phyloP scores from a whole-genome alignment of 1,139 yeast genomes.

The Blastobotrys niveus region DNA sequence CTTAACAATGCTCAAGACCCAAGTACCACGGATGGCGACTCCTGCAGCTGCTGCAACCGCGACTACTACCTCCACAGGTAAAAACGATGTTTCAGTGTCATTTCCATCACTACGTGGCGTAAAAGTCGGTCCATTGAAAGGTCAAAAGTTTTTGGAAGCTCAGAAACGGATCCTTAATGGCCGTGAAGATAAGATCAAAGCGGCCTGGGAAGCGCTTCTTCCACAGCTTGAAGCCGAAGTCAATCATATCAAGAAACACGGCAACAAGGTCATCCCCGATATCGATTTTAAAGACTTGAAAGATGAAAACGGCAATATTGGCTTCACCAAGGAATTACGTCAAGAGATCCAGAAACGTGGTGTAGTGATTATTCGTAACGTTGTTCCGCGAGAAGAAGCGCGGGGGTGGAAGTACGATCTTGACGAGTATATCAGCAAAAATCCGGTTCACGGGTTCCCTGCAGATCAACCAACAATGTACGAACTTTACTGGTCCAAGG shows the following conservation, averaged over 20 bases:
- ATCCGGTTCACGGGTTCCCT: constrained; percentile 27
- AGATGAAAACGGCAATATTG: constrained; percentile 10
- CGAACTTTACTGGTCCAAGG: constrained; percentile 42
- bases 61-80: neutral
- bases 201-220: constrained; percentile 32
- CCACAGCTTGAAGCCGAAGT: constrained; percentile 26
- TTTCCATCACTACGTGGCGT: constrained; percentile 25
- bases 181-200: constrained; percentile 26
- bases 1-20: too few relatives aligned
- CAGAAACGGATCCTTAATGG: constrained; percentile 30
- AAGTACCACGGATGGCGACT: too few relatives aligned
- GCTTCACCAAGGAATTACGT: constrained; percentile 14
- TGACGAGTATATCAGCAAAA: constrained; percentile 26
- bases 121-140: constrained; percentile 19
- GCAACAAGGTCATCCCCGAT: constrained; percentile 22
- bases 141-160: constrained; percentile 22
- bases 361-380: constrained; percentile 33
- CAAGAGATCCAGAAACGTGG: constrained; percentile 28
- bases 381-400: constrained; percentile 32
- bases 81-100: constrained; percentile 24
- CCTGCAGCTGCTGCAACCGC: constrained; percentile 3
- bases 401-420: constrained; percentile 26
- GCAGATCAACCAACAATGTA: constrained; percentile 33
- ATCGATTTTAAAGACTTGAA: constrained; percentile 19
- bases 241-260: constrained; percentile 23